Percentiles rank a stretch among this genome's conserved stretches.
Evolutionary conservation across 805 yeast genomes (phyloP).

Genomic region (Ogataea siamensis): DNA sequence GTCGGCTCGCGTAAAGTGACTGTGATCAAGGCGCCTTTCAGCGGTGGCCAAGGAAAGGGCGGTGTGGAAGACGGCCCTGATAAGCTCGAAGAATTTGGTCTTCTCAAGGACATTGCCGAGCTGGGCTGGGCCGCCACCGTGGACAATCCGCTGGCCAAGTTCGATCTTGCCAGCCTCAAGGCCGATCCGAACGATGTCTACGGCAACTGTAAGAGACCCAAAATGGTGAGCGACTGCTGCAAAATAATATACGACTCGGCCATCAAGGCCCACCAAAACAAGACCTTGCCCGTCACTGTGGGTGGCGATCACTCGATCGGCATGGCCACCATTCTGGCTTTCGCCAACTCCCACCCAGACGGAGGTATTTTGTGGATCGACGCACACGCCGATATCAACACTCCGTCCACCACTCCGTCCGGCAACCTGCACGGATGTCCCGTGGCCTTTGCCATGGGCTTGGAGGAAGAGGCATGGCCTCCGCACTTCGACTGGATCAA

Average conservation of each 20-base stretch:
- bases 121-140: conserved; percentile 71
- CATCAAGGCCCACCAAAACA: conserved; percentile 43
- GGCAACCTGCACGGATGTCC: conserved; percentile 98
- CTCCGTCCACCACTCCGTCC: conserved; percentile 75
- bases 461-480: conserved; percentile 66
- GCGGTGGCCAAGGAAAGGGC: conserved; percentile 91
- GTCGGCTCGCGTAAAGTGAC: conserved; percentile 55
- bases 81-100: conserved; percentile 69
- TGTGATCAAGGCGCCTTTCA: conserved; percentile 86
- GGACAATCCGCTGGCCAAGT: conserved; percentile 51
- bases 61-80: conserved; percentile 97
- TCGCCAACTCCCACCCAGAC: conserved; percentile 74
- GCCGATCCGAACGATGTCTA: conserved; percentile 47
- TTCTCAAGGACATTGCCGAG: conserved; percentile 55
- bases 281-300: conserved; percentile 70
- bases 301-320: conserved; percentile 99
- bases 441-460: conserved; percentile 83
- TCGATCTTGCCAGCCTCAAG: conserved; percentile 44
- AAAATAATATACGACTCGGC: conserved; percentile 62
- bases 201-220: conserved; percentile 65
- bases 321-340: conserved; percentile 87
- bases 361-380: conserved; percentile 94
- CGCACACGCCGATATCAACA: conserved; percentile 97
- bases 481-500: conserved; percentile 70
- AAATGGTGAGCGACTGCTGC: conserved; percentile 73